These are phyloP conservation scores for Fistulifera pelliculosa DNA, from an alignment of 108 stramenopile genomes.

Conservation along the genomic window DNA sequence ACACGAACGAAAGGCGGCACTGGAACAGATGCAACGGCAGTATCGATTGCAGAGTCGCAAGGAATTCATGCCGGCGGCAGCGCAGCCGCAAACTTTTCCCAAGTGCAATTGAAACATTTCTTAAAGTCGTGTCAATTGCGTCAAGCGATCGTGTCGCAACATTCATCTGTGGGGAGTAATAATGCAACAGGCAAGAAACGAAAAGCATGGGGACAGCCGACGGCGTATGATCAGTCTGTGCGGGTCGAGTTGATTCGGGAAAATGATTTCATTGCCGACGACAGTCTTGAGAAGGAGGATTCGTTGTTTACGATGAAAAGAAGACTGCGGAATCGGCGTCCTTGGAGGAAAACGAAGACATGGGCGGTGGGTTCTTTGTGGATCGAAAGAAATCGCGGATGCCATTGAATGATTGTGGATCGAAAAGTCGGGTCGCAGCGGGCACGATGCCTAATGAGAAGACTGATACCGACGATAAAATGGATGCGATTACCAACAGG, in stretches of 20 bases:
- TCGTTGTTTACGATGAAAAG: too few species aligned
- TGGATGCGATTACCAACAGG: not conserved
- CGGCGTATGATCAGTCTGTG: constrained; percentile 30
- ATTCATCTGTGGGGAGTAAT: constrained; percentile 1
- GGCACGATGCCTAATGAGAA: too few species aligned
- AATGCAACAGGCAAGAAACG: constrained; percentile 7
- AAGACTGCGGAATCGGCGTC: too few species aligned
- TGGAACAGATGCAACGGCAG: constrained; percentile 61
- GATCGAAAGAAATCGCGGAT: too few species aligned
- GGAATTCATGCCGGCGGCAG: constrained; percentile 90
- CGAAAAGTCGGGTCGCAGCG: too few species aligned
- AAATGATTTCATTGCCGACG: constrained; percentile 10
- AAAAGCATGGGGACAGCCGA: constrained; percentile 11
- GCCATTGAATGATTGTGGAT: too few species aligned
- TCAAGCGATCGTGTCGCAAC: constrained; percentile 20
- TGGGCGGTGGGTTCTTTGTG: too few species aligned
- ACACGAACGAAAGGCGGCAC: constrained; percentile 56
- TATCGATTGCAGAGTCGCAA: constrained; percentile 78
- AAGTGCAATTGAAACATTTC: constrained; percentile 87
- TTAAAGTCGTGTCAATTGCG: constrained; percentile 61
- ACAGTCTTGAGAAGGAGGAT: not conserved
- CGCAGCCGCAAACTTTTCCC: constrained; percentile 79
- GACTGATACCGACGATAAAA: too few species aligned
- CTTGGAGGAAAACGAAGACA: too few species aligned
- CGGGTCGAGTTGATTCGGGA: constrained; percentile 21